Evolutionary conservation across 768 basidiomycete species (phyloP).

Genomic region (Epithele typhae): DNA sequence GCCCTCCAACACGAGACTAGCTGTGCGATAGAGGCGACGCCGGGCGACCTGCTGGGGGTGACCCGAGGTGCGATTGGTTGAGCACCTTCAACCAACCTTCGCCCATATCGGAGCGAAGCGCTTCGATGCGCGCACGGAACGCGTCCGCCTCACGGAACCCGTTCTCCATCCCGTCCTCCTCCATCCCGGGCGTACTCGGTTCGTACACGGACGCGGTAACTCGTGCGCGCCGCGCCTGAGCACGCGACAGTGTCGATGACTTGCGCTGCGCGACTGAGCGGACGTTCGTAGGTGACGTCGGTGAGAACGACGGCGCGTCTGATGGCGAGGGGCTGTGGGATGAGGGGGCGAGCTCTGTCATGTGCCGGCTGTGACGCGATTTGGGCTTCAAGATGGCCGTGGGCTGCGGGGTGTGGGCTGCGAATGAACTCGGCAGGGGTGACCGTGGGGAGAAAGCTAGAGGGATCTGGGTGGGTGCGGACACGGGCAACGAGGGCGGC

Average conservation of each 20-base stretch:
- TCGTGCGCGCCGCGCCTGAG: slow-evolving; percentile 45
- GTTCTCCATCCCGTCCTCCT: slow-evolving; percentile 8
- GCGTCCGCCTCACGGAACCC: slow-evolving; percentile 52
- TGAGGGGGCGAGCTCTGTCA: slow-evolving; percentile 41
- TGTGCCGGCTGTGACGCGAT: slow-evolving; percentile 43
- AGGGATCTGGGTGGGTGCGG: neutral
- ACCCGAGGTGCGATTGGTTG: slow-evolving; percentile 51
- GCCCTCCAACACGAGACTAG: no score
- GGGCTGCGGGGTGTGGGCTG: slow-evolving; percentile 18
- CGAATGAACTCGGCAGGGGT: neutral
- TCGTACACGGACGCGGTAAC: slow-evolving; percentile 65
- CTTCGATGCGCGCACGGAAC: slow-evolving; percentile 76
- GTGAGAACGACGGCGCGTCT: slow-evolving; percentile 10
- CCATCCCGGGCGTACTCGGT: slow-evolving; percentile 22
- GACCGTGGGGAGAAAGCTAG: neutral
- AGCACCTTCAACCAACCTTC: slow-evolving; percentile 87
- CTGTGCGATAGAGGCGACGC: no score
- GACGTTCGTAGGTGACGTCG: neutral
- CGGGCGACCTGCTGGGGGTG: slow-evolving; percentile 13
- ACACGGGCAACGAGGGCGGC: neutral
- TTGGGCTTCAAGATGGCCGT: slow-evolving; percentile 15
- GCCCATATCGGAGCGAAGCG: slow-evolving; percentile 81
- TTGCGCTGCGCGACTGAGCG: slow-evolving; percentile 2
- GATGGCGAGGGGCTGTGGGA: slow-evolving; percentile 5
- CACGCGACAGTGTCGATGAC: slow-evolving; percentile 32